Base-by-base conservation (phyloP, 179 eudicot species). In the Beta corolliflora region DNA sequence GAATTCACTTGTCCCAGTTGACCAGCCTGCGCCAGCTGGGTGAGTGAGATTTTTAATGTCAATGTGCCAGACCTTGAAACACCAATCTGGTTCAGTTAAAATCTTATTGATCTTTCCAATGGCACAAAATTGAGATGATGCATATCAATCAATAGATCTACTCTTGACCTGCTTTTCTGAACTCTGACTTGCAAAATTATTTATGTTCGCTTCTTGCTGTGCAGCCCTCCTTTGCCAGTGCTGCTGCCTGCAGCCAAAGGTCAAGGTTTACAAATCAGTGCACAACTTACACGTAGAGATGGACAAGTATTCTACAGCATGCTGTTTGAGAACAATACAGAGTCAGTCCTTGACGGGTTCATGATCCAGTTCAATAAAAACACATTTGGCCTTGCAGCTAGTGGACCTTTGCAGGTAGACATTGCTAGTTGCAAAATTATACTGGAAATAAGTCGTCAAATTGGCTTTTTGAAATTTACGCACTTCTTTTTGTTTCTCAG, bases 301-400 rank as follows among this genome's bases (percentile, higher is more conserved):
- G 99, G 99, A 48, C 97, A 92, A 74, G 80, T 92, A 79, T 96
- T 86, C 65, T 96, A 96, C 91, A 91, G 90, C 89, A 84, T 94
- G 89, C 77, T 90, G 53, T 91, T 96, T 82, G 96, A 96, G 86
- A 96, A 96, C 89, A 92, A 90, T 80, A 76, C 97, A 13, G 93
- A 87, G 70, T 71, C 84, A 59, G 88, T 87, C 55, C 97, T 96
- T 65, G 99, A 96, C 82, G 98, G 98, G 44, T 96, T 96, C 81
- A 89, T 96, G 98, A 96, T 96, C 79, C 99, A 96, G 87, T 96
- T 96, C 85, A 96, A 96, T 84, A 94, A 94, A 85, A 96, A 96
- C 84, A 89, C 97, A 52, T 92, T 96, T 84, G 98, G 99, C 73
- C 92, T 94, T 82, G 98, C 98, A 10, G 94, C 99, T 70, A 89